Evolutionary conservation across 345 rosid genomes (phyloP).

Genomic region (Murraya paniculata): DNA sequence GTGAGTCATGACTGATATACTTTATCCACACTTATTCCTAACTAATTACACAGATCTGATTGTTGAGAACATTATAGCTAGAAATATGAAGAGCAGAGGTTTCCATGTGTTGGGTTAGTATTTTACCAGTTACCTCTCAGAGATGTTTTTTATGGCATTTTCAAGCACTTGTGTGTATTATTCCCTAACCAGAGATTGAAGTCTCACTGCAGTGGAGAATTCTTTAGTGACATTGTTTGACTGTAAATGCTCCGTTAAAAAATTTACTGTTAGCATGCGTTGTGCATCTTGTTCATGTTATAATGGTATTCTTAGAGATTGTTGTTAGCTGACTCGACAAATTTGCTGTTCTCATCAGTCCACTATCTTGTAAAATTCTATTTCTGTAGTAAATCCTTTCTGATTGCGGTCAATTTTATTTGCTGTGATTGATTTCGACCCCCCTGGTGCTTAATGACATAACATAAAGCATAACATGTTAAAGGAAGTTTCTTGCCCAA

Average conservation of each 20-base stretch:
- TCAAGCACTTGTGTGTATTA: constrained; percentile 21
- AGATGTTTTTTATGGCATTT: constrained; percentile 12
- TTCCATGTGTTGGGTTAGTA: constrained; percentile 8
- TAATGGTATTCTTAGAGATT: constrained; percentile 5
- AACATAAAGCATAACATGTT: constrained; percentile 4
- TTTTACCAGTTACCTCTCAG: not conserved
- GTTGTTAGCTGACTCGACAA: not conserved
- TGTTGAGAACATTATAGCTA: constrained; percentile 13
- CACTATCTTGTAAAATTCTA: not conserved
- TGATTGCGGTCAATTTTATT: not conserved
- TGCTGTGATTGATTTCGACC: too few species aligned
- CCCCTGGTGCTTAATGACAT: not conserved
- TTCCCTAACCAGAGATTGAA: constrained; percentile 19
- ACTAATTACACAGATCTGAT: constrained; percentile 17
- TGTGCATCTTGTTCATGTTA: not conserved
- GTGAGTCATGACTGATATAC: constrained; percentile 19
- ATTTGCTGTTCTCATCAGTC: not conserved
- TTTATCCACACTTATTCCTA: constrained; percentile 10
- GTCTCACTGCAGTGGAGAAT: not conserved
- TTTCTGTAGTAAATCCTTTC: not conserved
- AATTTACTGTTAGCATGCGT: not conserved
- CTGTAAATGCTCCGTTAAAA: constrained; percentile 2
- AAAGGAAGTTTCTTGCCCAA: constrained; percentile 3
- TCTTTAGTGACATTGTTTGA: not conserved
- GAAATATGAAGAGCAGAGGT: constrained; percentile 11